These are phyloP conservation scores for Pelargonium cotyledonis DNA, from an alignment of 441 rosid species.

Conservation along the genomic window DNA sequence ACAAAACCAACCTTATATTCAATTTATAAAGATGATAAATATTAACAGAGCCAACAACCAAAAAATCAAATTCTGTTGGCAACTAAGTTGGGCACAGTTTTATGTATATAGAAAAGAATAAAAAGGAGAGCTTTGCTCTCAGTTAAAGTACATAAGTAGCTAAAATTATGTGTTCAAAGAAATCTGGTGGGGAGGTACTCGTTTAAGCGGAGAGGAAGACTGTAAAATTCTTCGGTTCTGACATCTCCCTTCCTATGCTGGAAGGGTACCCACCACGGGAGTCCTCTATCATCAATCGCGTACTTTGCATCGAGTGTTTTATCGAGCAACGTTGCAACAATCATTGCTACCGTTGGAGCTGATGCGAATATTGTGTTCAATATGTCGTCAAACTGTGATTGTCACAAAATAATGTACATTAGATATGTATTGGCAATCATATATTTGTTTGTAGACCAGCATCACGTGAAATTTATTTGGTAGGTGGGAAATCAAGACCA, in stretches of 20 bases:
- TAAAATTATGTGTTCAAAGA: conserved; percentile 21
- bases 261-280: conserved; percentile 89
- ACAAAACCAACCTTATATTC: too few species aligned
- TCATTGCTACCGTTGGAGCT: conserved; percentile 64
- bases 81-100: background rate
- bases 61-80: too few species aligned
- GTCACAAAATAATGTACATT: background rate
- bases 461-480: background rate
- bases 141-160: conserved; percentile 19
- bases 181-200: conserved; percentile 62
- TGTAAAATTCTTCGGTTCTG: conserved; percentile 71
- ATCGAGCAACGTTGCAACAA: conserved; percentile 60
- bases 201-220: conserved; percentile 48
- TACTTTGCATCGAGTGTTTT: conserved; percentile 59
- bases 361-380: conserved; percentile 83
- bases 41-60: background rate
- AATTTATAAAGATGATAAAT: background rate
- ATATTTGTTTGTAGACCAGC: background rate
- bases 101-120: background rate
- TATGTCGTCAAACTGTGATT: conserved; percentile 78
- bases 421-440: background rate
- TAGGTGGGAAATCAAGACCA: background rate
- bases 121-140: conserved; percentile 1
- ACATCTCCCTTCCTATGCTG: conserved; percentile 53
- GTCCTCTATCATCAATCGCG: conserved; percentile 48